Base-by-base conservation (phyloP, 345 rosid genomes). In the Viola odorata region DNA sequence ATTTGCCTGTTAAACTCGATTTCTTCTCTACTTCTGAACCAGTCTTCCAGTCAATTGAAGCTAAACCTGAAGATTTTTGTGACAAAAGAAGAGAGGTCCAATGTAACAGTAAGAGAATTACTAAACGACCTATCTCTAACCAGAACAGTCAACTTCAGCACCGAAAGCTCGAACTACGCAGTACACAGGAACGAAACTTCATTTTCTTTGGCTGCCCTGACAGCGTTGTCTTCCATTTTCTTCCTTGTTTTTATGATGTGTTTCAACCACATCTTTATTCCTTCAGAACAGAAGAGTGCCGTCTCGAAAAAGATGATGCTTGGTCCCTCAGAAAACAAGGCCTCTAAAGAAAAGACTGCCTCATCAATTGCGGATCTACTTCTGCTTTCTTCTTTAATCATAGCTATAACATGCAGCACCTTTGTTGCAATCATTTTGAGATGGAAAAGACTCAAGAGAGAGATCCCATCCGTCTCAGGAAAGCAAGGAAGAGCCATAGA, bases 281-380 rank as follows among this genome's bases (percentile, higher is more conserved):
- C 83, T 5, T 38, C 69, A 9, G 78, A 69, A 40, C 81, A 81
- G 82, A 86, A 75, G 17, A 60, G 57, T 51, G 11, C 38, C 41
- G 23, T 17, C 45, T 45, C 80, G 1, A 62, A 61, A 72, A 86
- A 80, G 8, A 39, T 73, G 68, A 64, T 9, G 16, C n/a, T n/a
- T n/a, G 54, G 60, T 40, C 57, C 48, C 7, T 1, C 47, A 0
- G 67, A 51, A 55, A 71, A 64, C 53, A 60, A 56, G 58, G 54
- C 45, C 52, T 48, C 73, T 5, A 76, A 84, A 72, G 85, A 79
- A 36, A 82, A 84, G 70, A 77, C 68, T 57, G 85, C 97, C 48
- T 91, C 95, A 15, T 83, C 83, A 74, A 50, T 84, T 63, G 76
- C 80, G 48, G 95, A 88, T 73, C 49, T 83, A 56, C 55, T 88